A percentile compares a stretch with the other conserved stretches of the same genome.
Evolutionary conservation across 176 grass and related monocot genomes (phyloP).

Genomic region (Metroxylon sagu): DNA sequence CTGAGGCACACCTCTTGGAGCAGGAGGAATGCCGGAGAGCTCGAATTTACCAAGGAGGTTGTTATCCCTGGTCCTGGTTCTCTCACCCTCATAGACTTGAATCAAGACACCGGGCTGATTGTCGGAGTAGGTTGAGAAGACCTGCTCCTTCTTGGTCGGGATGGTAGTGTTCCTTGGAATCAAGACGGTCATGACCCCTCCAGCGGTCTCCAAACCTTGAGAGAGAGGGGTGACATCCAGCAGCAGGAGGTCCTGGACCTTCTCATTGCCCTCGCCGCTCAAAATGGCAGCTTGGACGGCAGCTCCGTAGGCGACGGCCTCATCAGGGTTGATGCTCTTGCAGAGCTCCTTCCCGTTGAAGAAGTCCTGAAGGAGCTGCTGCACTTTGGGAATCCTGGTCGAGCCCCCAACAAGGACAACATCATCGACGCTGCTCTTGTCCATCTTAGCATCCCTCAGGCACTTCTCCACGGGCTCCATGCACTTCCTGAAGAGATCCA

Average conservation of each 20-base stretch:
- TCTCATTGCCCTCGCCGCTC: constrained; percentile 58
- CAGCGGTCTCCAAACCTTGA: constrained; percentile 31
- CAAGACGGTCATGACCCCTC: constrained; percentile 50
- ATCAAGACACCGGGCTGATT: constrained; percentile 50
- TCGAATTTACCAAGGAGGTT: constrained; percentile 52
- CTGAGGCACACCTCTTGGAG: constrained; percentile 37
- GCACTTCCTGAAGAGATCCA: constrained; percentile 57
- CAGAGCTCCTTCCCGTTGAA: constrained; percentile 54
- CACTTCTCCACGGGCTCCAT: constrained; percentile 61
- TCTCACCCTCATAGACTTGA: constrained; percentile 57
- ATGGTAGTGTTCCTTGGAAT: constrained; percentile 62
- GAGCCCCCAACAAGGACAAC: constrained; percentile 56
- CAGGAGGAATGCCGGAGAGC: constrained; percentile 46
- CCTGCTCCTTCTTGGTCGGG: constrained; percentile 58
- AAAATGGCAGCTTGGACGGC: constrained; percentile 48
- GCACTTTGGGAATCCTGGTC: constrained; percentile 46
- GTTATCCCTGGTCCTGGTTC: constrained; percentile 52
- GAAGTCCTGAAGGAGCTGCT: constrained; percentile 55
- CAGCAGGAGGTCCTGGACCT: constrained; percentile 52
- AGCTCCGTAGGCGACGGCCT: constrained; percentile 40
- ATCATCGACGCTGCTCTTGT: constrained; percentile 39
- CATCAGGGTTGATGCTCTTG: constrained; percentile 57
- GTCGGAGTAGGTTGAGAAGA: constrained; percentile 49
- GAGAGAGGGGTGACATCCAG: constrained; percentile 49
- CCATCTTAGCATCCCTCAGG: constrained; percentile 51